Conservation (phyloP, 352 stramenopile species). For the Nannochloropsis limnetica region DNA sequence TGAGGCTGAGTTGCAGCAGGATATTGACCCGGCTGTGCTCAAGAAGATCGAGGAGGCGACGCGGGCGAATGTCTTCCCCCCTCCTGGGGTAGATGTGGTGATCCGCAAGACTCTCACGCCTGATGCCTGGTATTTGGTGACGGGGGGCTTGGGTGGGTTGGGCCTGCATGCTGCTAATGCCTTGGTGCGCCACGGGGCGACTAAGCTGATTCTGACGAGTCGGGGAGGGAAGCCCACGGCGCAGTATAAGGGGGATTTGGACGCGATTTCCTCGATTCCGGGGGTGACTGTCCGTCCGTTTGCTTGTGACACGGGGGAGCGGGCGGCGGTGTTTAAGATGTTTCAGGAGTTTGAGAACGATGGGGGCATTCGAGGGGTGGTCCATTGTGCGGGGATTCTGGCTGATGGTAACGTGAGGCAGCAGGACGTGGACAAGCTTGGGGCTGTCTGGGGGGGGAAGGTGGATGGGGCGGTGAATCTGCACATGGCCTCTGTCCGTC, state of each 20-base stretch:
- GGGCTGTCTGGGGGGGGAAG: conserved; percentile 9
- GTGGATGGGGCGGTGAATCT: conserved; percentile 26
- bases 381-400: conserved; percentile 24
- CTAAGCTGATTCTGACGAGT: conserved; percentile 25
- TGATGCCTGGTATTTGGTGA: conserved; percentile 12
- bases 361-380: not conserved
- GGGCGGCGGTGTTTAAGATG: conserved; percentile 15
- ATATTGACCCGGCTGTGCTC: not conserved
- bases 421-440: conserved; percentile 20
- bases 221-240: not conserved
- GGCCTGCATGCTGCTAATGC: not conserved
- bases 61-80: conserved; percentile 8
- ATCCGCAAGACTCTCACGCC: conserved; percentile 24
- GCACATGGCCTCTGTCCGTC: conserved; percentile 21
- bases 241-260: not conserved
- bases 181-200: not conserved
- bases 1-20: not conserved
- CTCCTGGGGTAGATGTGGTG: not conserved
- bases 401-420: not conserved
- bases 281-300: not conserved
- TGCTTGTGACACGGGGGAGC: conserved; percentile 19
- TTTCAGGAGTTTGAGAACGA: conserved; percentile 25
- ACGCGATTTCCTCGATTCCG: not conserved
- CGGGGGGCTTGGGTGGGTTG: not conserved
- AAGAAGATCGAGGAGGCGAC: conserved; percentile 31